A percentile compares a stretch with the other conserved stretches of the same genome.
Evolutionary conservation across 1,284 basidiomycete species (phyloP).

Genomic region (Sanghuangporus weigelae): DNA sequence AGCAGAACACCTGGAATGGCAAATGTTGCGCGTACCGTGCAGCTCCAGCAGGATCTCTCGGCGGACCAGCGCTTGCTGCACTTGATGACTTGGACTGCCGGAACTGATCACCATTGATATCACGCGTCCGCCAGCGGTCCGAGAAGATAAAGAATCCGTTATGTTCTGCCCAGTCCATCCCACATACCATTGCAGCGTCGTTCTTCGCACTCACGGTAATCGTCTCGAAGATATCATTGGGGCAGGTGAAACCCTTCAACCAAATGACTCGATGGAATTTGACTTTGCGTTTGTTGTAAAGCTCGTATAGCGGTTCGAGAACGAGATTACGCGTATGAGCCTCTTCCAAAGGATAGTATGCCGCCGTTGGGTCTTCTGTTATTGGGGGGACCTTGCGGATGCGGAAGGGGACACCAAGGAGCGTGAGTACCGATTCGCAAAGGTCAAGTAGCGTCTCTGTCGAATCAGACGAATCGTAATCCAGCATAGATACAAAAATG

Average conservation of each 20-base stretch:
- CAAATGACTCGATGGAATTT: constrained; percentile 88
- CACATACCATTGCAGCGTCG: constrained; percentile 93
- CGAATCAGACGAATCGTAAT: constrained; percentile 89
- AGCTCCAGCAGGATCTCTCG: constrained; percentile 76
- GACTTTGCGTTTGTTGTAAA: constrained; percentile 70
- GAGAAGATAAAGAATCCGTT: constrained; percentile 96
- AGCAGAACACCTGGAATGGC: constrained; percentile 96
- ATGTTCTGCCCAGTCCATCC: constrained; percentile 98
- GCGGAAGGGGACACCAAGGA: constrained; percentile 86
- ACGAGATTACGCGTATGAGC: constrained; percentile 88
- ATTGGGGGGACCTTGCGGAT: constrained; percentile 85
- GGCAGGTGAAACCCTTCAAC: constrained; percentile 96
- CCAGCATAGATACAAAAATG: constrained; percentile 93
- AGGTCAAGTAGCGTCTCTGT: constrained; percentile 89
- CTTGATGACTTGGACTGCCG: constrained; percentile 90
- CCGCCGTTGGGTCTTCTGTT: constrained; percentile 78
- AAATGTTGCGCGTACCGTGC: constrained; percentile 84
- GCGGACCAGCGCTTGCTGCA: constrained; percentile 85
- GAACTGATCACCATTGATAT: constrained; percentile 94
- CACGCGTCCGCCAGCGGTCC: constrained; percentile 91
- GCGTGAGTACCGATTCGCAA: constrained; percentile 86
- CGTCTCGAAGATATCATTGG: constrained; percentile 92
- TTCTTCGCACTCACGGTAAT: constrained; percentile 85
- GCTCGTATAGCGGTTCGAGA: constrained; percentile 84
- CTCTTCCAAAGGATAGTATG: constrained; percentile 93